Base-by-base conservation (phyloP, 192 early-diverging fungal genomes). In the Podila horticola region DNA sequence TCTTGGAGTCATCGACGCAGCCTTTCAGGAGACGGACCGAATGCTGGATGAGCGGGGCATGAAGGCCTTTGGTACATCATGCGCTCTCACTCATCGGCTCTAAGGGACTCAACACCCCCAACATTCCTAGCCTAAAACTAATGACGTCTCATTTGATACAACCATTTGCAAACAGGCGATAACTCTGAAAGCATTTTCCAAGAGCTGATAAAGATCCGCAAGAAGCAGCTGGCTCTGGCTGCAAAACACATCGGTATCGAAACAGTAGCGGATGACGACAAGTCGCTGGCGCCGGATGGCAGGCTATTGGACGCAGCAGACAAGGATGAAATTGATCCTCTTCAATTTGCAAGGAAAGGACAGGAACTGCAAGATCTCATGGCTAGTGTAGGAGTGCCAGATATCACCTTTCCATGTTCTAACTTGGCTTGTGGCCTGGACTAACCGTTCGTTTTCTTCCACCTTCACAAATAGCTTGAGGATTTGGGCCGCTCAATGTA, bases 121-220 rank as follows among this genome's bases (percentile, higher is more conserved):
- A 45, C 41, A 10, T 34, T 38, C 31, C 1, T 13, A 22, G 3
- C 0, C 34, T 36, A 36, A 36, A 33, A 20, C 67, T 29, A 12
- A 55, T 20, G 22, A 0, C 52, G 5, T 58, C 13, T 58, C 13
- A 58, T 22, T 13, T 8, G 12, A 22, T 12, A 22, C 8, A 30
- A 17, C 2, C 24, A 0, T 15, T 49, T 17, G 4, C 26, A 60
- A n/a, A 34, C 31, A 81, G 77, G 77, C 45, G 77, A 81, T 45
- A 81, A 81, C 59, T 73, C 77, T 2, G 77, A 81, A 26, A 73
- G 77, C n/a, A 81, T 81, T 31, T 81, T 81, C 11, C 77, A 81
- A 55, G 77, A 81, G 20, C 62, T 81, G 20, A 73, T 65, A 34
- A 81, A 73, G 45, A 81, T 81, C 67, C 66, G 77, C 30, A 69